Evolutionary conservation across 306 rosid genomes (phyloP).

Genomic region (Quercus mongolica): DNA sequence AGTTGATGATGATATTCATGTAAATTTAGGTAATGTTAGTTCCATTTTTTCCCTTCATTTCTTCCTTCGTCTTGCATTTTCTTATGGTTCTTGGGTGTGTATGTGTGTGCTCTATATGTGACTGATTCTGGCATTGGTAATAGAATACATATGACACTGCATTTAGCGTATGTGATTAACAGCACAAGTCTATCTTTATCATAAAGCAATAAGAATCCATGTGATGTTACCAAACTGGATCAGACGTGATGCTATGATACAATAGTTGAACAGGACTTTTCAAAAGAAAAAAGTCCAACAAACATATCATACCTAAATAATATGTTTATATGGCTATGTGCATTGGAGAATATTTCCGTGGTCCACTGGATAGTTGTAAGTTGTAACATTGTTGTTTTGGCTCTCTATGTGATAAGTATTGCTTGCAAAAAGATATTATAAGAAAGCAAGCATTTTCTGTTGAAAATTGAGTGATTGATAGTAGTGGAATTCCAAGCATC

Average conservation of each 20-base stretch:
- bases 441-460: background rate
- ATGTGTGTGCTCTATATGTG: too few species aligned
- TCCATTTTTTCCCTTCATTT: background rate
- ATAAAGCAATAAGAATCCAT: too few species aligned
- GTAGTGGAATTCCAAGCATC: background rate
- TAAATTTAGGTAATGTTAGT: conserved; percentile 63
- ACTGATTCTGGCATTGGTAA: too few species aligned
- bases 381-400: background rate
- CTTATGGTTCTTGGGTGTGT: background rate
- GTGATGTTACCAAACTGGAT: too few species aligned
- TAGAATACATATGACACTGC: too few species aligned
- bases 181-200: too few species aligned
- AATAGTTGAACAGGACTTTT: background rate
- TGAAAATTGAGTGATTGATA: background rate
- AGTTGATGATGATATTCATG: conserved; percentile 93
- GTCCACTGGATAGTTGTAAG: background rate
- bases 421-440: background rate
- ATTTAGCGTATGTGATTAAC: too few species aligned
- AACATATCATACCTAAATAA: background rate
- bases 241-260: background rate
- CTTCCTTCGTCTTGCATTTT: background rate
- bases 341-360: background rate
- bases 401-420: background rate
- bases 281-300: too few species aligned
- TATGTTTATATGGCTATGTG: background rate